These are phyloP conservation scores for Rhododendron williamsianum DNA, from an alignment of 148 eudicot species.

Conservation along the genomic window DNA sequence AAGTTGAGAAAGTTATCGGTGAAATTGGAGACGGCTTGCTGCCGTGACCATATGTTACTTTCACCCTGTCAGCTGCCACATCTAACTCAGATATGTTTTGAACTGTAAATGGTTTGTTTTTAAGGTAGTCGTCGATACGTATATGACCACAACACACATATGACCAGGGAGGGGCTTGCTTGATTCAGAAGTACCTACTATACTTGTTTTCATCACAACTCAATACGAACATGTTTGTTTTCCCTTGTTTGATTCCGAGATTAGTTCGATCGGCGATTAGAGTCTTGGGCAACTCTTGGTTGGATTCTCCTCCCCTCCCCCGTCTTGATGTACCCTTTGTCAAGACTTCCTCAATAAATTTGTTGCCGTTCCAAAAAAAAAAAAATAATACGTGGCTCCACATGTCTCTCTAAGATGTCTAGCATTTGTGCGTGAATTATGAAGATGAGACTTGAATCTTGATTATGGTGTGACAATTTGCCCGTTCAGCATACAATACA, in stretches of 20 bases:
- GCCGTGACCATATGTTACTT: slow-evolving; percentile 9
- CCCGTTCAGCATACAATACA: background rate
- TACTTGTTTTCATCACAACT: background rate
- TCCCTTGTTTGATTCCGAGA: background rate
- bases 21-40: slow-evolving; percentile 44
- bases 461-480: background rate
- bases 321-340: too few species aligned
- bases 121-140: background rate
- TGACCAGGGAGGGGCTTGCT: background rate
- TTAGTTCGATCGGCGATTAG: background rate
- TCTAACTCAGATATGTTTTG: background rate
- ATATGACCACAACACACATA: background rate
- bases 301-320: too few species aligned
- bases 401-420: background rate
- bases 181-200: background rate
- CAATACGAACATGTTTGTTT: background rate
- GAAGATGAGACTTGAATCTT: background rate
- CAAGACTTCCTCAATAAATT: too few species aligned
- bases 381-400: too few species aligned
- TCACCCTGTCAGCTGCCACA: background rate
- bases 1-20: slow-evolving; percentile 58
- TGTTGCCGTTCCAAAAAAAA: too few species aligned
- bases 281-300: background rate
- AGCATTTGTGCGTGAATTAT: background rate
- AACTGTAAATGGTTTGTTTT: background rate